Evolutionary conservation across 2,329 filamentous ascomycete genomes (phyloP).

Genomic region (Orbilia javanica): DNA sequence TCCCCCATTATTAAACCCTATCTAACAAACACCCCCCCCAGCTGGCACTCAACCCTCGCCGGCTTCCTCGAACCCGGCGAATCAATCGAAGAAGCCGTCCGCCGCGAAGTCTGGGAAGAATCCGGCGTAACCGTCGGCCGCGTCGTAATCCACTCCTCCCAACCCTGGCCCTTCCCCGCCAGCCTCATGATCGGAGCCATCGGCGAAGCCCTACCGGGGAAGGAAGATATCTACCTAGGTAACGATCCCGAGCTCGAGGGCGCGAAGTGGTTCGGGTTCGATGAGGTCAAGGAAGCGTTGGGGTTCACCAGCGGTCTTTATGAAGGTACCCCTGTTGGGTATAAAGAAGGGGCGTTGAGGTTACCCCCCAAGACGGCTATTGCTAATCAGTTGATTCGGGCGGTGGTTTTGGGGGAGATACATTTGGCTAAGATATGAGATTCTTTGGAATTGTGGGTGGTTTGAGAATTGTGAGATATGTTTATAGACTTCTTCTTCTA

Average conservation of each 20-base stretch:
- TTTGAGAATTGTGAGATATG: not conserved
- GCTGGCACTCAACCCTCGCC: constrained; percentile 90
- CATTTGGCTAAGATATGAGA: constrained; percentile 48
- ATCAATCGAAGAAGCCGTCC: constrained; percentile 84
- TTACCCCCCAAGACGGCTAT: constrained; percentile 90
- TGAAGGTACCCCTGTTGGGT: constrained; percentile 24
- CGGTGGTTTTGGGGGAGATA: constrained; percentile 76
- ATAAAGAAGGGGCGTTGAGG: constrained; percentile 76
- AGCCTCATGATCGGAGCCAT: constrained; percentile 90
- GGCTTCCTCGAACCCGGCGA: constrained; percentile 85
- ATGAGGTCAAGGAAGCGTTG: constrained; percentile 83
- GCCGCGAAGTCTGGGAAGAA: constrained; percentile 88
- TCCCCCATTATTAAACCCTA: not conserved
- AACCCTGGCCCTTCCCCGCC: constrained; percentile 88
- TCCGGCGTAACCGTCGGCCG: constrained; percentile 80
- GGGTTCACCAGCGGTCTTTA: constrained; percentile 73
- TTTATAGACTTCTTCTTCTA: not conserved
- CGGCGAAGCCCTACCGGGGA: constrained; percentile 82
- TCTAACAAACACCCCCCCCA: constrained; percentile 62
- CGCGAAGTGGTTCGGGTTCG: constrained; percentile 87
- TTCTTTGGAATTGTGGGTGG: not conserved
- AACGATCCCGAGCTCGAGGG: constrained; percentile 89
- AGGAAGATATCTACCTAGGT: constrained; percentile 83
- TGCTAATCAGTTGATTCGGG: constrained; percentile 86
- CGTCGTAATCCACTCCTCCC: constrained; percentile 84